Evolutionary conservation across 106 monocot species (phyloP).

Genomic region (Dioscorea dumetorum): DNA sequence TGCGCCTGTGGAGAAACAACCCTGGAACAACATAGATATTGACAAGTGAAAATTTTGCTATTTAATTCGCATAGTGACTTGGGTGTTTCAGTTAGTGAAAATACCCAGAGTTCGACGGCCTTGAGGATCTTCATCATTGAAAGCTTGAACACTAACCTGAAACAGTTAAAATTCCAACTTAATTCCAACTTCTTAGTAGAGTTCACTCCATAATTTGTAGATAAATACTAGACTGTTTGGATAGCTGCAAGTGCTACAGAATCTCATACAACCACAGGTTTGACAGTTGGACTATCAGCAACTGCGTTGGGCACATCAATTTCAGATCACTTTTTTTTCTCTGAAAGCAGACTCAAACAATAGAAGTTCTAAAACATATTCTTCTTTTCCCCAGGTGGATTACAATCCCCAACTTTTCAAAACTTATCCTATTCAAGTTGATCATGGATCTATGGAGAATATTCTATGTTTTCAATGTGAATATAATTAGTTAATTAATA

Average conservation of each 20-base stretch:
- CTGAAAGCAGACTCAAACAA: too few relatives aligned
- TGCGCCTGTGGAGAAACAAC: slow-evolving; percentile 90
- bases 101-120: slow-evolving; percentile 93
- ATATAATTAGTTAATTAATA: too few relatives aligned
- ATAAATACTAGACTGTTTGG: not conserved
- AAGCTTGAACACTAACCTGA: slow-evolving; percentile 95
- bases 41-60: not conserved
- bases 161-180: not conserved
- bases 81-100: not conserved
- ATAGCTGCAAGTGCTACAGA: not conserved
- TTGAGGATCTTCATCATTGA: slow-evolving; percentile 97
- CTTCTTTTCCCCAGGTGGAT: too few relatives aligned
- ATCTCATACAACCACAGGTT: not conserved
- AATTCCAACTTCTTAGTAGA: not conserved
- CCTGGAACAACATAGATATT: slow-evolving; percentile 35
- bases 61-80: too few relatives aligned
- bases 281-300: not conserved
- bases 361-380: too few relatives aligned
- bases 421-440: too few relatives aligned
- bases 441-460: too few relatives aligned
- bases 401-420: too few relatives aligned
- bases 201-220: not conserved
- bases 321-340: too few relatives aligned
- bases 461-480: too few relatives aligned
- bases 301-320: not conserved